Base-by-base conservation (phyloP, 371 early-diverging fungal genomes). In the Choanephora cucurbitarum region DNA sequence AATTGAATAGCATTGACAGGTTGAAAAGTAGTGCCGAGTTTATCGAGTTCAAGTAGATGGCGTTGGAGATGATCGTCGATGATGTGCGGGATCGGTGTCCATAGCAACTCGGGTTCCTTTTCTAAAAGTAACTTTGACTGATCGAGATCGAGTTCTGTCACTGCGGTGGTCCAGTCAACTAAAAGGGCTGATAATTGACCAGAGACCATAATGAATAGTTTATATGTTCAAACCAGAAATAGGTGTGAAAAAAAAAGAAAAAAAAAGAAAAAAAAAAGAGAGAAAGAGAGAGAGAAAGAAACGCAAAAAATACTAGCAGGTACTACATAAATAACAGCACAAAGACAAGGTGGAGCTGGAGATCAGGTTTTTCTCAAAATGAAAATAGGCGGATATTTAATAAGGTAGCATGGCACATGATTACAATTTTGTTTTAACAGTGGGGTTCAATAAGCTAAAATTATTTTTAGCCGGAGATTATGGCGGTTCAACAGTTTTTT, bases 121-220 rank as follows among this genome's bases (percentile, higher is more conserved):
- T 55, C 28, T 11, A 67, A 40, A 13, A 70, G 51, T 22, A 17
- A 44, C 22, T 67, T 52, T 0, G 64, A 58, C 31, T 43, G 56
- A 22, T 51, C 57, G 2, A 64, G 57, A 51, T 74, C 62, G 19
- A 62, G 42, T 33, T 64, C 49, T 13, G 52, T 67, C 8, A 73
- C 49, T 13, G 72, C 67, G n/a, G 33, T 52, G n/a, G 65, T 61
- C 77, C 77, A 73, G 19, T 69, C 72, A 11, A 66, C 45, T 8
- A 67, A 37, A 41, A 64, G 17, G n/a, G 51, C n/a, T 6, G 63
- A 55, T 45, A 58, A 45, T 18, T 44, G 19, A 15, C 52, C 52
- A n/a, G 44, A 42, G n/a, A 52, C 43, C 44, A 52, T 44, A 9
- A 6, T 32, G 6, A 6, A 10, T 32, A 10, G 3, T 14, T 37